phyloP scores from a whole-genome alignment of 2,329 filamentous ascomycete species.

The Berkeleyomyces basicola region DNA sequence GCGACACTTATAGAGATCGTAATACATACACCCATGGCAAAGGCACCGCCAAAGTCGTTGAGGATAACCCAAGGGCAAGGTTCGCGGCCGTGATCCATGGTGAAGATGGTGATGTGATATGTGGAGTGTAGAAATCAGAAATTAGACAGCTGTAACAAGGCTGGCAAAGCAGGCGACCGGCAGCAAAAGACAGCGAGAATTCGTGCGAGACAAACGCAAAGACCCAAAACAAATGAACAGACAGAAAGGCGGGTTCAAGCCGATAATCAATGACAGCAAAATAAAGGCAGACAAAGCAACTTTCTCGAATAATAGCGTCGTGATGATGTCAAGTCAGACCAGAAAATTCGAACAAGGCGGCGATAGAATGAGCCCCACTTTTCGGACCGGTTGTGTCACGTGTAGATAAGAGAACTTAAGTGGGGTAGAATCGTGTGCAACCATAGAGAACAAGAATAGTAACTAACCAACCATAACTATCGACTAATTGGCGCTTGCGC shows the following conservation, averaged over 20 bases:
- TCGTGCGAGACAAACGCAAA: neutral
- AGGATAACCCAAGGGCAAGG: constrained; percentile 94
- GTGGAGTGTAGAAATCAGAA: neutral
- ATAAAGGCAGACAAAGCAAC: neutral
- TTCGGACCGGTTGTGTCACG: neutral
- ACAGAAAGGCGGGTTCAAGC: neutral
- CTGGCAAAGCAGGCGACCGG: neutral
- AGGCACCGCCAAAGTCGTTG: constrained; percentile 94
- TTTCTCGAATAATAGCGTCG: neutral
- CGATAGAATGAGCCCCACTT: neutral
- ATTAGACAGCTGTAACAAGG: neutral
- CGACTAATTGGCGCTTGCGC: no score
- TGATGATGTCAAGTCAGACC: constrained; percentile 2
- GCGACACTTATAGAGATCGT: neutral
- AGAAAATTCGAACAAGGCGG: neutral
- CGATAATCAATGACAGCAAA: neutral
- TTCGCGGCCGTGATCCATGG: constrained; percentile 90
- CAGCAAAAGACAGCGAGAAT: neutral
- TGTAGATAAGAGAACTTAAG: neutral
- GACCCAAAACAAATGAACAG: neutral
- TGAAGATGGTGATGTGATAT: constrained; percentile 3
- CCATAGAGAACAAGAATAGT: neutral
- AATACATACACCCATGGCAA: constrained; percentile 74
- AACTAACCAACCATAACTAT: neutral
- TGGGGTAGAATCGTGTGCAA: neutral